Evolutionary conservation across 768 basidiomycete genomes (phyloP), one percentile per base, ranked within the genome.

Genomic region (Suillus subaureus): DNA sequence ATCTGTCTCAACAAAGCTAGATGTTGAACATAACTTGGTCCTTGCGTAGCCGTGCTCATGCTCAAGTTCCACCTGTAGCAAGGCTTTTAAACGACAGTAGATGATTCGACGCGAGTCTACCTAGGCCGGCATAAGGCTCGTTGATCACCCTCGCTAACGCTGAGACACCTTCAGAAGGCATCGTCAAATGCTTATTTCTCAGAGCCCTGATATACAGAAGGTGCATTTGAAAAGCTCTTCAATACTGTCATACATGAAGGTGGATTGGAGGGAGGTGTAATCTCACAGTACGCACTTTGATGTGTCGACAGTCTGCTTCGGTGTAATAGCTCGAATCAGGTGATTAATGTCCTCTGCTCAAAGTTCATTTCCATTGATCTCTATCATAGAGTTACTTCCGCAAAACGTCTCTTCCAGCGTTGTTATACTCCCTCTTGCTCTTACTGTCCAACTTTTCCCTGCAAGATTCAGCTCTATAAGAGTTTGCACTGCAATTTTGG

Each of bases 401-500:
- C 57, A 96, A 96, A 79, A 93, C 94, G 2, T 76, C 90, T 67
- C 79, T 96, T 69, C 84, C 90, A 69, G 77, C 90, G 66, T 71
- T 90, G 63, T 71, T 96, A 65, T 85, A 89, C 67, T 87, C 84
- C 33, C 83, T 90, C 28, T 83, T 91, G 52, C 88, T 87, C 55
- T 95, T 89, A 76, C 92, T 90, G 37, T 83, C 87, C 35, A 84
- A 81, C 55, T 76, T 92, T 1, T 84, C 85, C 39, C 75, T 85
- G 31, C 83, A 85, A 63, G 84, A 86, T 62, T 71, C 81, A 6
- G 84, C 85, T n/a, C 92, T 89, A 1, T 93, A 97, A 74, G 91
- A 93, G 68, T 99, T 98, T 77, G 91, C 96, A 1, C 79, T 98
- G 54, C 97, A 99, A 74, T 95, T 95, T 77, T 99, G 97, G 97